Evolutionary conservation across 345 rosid species (phyloP).

Genomic region (Populus davidiana): DNA sequence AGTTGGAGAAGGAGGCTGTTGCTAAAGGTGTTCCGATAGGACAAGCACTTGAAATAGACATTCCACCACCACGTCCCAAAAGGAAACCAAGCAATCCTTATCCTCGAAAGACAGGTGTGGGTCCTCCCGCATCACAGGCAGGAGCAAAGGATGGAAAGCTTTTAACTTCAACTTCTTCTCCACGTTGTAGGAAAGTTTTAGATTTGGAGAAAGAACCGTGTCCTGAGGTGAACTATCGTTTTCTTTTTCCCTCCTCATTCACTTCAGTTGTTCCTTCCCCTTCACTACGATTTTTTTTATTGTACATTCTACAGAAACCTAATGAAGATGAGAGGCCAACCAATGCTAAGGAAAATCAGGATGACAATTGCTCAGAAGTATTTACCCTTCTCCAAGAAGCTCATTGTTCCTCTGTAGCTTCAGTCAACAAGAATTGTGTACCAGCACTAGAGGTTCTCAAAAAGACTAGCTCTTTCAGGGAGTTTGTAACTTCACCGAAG

Average conservation of each 20-base stretch:
- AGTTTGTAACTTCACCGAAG: conserved; percentile 50
- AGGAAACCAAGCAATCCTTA: conserved; percentile 92
- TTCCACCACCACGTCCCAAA: conserved; percentile 98
- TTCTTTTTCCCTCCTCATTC: background rate
- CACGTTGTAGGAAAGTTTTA: conserved; percentile 40
- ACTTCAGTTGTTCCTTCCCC: conserved; percentile 6
- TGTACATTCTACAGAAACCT: conserved; percentile 40
- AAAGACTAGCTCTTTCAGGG: conserved; percentile 51
- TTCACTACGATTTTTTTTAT: conserved; percentile 12
- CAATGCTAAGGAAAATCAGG: conserved; percentile 51
- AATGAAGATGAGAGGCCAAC: conserved; percentile 41
- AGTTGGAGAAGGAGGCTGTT: conserved; percentile 96
- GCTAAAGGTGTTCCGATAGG: conserved; percentile 72
- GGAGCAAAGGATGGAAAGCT: conserved; percentile 52
- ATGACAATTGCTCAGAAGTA: conserved; percentile 67
- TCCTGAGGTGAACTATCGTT: conserved; percentile 49
- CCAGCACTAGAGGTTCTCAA: conserved; percentile 31
- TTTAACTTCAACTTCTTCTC: conserved; percentile 44
- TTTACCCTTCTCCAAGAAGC: conserved; percentile 45
- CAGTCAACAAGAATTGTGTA: conserved; percentile 45
- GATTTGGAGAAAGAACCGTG: conserved; percentile 59
- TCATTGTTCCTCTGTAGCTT: conserved; percentile 50
- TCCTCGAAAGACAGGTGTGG: conserved; percentile 66
- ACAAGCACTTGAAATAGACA: conserved; percentile 73
- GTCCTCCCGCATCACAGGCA: conserved; percentile 31